Evolutionary conservation across 1,284 basidiomycete species (phyloP), one percentile per base, ranked within the genome.

Genomic region (Hemileia vastatrix): DNA sequence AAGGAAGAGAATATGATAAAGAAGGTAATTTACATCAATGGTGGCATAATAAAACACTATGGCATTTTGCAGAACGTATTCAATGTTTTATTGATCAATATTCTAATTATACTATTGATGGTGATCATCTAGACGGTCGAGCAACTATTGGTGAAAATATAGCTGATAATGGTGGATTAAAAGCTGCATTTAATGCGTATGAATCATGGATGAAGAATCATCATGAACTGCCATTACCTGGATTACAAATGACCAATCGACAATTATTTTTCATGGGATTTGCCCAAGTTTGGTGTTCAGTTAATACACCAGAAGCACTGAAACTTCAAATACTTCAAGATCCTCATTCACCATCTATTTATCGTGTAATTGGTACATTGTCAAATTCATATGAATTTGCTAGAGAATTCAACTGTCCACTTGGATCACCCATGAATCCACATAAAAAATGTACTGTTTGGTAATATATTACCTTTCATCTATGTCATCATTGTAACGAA

Each of bases 31-130:
- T 80, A 72, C 85, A 70, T 82, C 88, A 75, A 84, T 91, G 80
- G 81, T 96, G 65, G 88, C 88, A 75, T 77, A n/a, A n/a, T n/a
- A n/a, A n/a, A n/a, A n/a, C n/a, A n/a, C n/a, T n/a, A n/a, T n/a
- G n/a, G n/a, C n/a, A 85, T 2, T 98, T 95, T 80, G 80, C 90
- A 58, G 80, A 83, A 67, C 86, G 87, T 55, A 87, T 90, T 69
- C 82, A 87, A 59, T 98, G 94, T 73, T 86, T 98, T 61, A 83
- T 89, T 23, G 82, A 86, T 57, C 94, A 97, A 76, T 98, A 88
- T 78, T 88, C 86, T 54, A 80, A 75, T 43, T n/a, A n/a, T n/a
- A n/a, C n/a, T n/a, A n/a, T n/a, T n/a, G n/a, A n/a, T n/a, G n/a
- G n/a, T n/a, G n/a, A 93, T 27, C 83, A 89, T 75, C 84, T 95